Base-by-base conservation (phyloP, 495 filamentous ascomycete species). In the Annulohypoxylon nitens region DNA sequence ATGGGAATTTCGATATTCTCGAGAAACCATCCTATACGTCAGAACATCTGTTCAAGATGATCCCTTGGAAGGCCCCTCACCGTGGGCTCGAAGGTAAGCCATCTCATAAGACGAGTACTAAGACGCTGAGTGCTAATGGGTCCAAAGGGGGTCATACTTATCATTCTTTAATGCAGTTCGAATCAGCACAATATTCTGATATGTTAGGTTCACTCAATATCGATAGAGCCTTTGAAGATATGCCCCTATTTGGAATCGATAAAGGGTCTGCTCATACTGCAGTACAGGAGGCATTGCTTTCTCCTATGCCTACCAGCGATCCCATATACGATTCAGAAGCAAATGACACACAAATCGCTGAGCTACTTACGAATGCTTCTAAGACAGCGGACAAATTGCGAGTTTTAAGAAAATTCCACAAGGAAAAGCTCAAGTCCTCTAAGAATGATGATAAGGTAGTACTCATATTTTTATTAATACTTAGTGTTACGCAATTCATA, bases 1-100 rank as follows among this genome's bases (percentile, higher is more conserved):
- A 89, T 76, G 90, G 91, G n/a, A 79, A 83, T 2, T 85, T 94
- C 51, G 89, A 89, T 14, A 87, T 94, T 23, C 70, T 92, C 7
- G 88, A 89, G 61, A 89, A 90, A 70, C 88, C 90, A 10, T 86
- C 87, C 11, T 81, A 79, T 67, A 86, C 86, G 9, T 81, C 85
- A 0, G 80, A 83, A 66, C 84, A 87, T 62, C 72, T 86, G 26
- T 85, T 80, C 43, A 82, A 86, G 60, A 68, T 88, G 70, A 76
- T 85, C 20, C 83, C 83, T 2, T 86, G 84, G 84, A 75, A 78
- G 57, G 59, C 80, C 1, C 83, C 84, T 12, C 76, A 84, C 48
- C 79, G 83, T 23, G 84, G 84, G 18, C 66, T 83, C 36, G 82
- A 83, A 76, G 83, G 84, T 85, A 79, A 47, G 18, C 30, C n/a